Conservation (phyloP, 768 basidiomycete genomes). For the Naematelia aurantialba region DNA sequence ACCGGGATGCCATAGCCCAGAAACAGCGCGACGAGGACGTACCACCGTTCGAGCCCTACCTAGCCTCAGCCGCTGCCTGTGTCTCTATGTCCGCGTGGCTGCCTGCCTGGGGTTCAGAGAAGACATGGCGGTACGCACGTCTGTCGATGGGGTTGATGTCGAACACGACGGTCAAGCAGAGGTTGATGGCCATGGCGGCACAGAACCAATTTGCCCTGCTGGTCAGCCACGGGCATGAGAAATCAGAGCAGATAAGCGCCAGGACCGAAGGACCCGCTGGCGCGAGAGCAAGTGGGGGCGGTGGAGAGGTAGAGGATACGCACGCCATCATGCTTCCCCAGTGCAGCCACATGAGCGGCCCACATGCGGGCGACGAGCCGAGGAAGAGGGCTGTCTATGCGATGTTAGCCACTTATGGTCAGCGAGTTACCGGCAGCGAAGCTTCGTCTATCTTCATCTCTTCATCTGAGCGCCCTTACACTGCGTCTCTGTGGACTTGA, state of each 20-base stretch:
- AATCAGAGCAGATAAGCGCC: too few relatives aligned
- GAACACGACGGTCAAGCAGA: background rate
- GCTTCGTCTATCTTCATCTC: too few relatives aligned
- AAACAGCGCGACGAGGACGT: background rate
- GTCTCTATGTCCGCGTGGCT: background rate
- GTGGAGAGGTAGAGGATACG: background rate
- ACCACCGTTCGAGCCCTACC: conserved; percentile 2
- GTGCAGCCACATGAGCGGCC: background rate
- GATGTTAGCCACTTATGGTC: too few relatives aligned
- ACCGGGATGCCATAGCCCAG: conserved; percentile 3
- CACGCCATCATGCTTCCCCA: background rate
- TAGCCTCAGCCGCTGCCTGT: background rate
- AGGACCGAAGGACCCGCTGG: too few relatives aligned
- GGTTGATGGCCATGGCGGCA: conserved; percentile 1
- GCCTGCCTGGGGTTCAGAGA: background rate
- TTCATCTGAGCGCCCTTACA: too few relatives aligned
- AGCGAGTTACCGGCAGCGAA: too few relatives aligned
- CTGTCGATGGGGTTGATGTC: conserved; percentile 1
- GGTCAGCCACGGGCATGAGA: too few relatives aligned
- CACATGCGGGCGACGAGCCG: background rate
- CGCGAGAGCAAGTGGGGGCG: background rate
- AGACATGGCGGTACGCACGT: background rate
- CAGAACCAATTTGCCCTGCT: conserved; percentile 2
- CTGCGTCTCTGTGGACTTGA: too few relatives aligned
- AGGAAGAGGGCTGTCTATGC: background rate